These are phyloP conservation scores for Blastocystis sp. DNA, from an alignment of 352 stramenopile species.

Conservation along the genomic window DNA sequence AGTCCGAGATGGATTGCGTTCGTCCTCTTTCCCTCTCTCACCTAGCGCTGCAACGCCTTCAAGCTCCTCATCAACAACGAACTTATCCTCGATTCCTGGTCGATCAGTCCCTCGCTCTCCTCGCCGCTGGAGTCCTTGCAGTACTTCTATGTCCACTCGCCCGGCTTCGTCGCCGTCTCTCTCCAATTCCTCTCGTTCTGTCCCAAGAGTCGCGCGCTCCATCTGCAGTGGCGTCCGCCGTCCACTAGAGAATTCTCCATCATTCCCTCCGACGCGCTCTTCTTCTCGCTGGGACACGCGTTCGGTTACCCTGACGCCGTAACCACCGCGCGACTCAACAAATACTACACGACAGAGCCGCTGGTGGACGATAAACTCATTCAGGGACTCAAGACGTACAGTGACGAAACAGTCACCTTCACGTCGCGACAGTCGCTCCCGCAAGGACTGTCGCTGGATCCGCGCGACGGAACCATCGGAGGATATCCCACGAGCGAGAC, in stretches of 20 bases:
- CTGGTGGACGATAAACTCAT: background rate
- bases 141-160: background rate
- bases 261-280: background rate
- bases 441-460: constrained; percentile 32
- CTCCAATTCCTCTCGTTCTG: constrained; percentile 9
- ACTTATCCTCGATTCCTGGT: background rate
- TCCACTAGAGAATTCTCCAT: background rate
- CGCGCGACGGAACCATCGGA: background rate
- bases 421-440: background rate
- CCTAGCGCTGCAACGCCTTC: constrained; percentile 12
- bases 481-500: constrained; percentile 10
- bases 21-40: background rate
- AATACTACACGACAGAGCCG: background rate
- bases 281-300: background rate
- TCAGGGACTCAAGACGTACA: background rate
- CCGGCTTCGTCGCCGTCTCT: background rate
- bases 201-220: background rate
- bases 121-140: background rate
- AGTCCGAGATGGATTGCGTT: background rate
- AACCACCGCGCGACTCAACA: background rate
- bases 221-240: background rate
- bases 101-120: background rate
- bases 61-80: background rate
- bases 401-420: background rate
- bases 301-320: constrained; percentile 11